A percentile compares a stretch with the other conserved stretches of the same genome.
These are phyloP conservation scores for Coemansia sp. DNA, from an alignment of 192 early-diverging fungal genomes.

Conservation along the genomic window DNA sequence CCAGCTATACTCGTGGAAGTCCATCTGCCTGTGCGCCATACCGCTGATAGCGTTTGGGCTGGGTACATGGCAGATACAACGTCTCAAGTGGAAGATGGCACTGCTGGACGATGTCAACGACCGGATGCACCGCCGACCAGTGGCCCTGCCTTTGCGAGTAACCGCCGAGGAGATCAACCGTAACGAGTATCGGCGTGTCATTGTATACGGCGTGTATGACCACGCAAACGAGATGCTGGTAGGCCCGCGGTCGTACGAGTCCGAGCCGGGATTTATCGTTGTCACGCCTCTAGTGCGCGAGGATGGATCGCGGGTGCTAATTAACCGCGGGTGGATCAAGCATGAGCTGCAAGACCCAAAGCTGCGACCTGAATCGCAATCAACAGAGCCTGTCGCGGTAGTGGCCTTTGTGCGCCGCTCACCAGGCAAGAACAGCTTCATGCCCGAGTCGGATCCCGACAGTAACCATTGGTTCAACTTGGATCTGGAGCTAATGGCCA, in stretches of 20 bases:
- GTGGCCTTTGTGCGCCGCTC: slow-evolving; percentile 66
- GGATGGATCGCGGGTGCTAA: slow-evolving; percentile 70
- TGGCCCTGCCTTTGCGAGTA: slow-evolving; percentile 67
- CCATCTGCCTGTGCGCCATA: slow-evolving; percentile 39
- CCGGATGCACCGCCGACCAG: slow-evolving; percentile 63
- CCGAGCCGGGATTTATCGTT: slow-evolving; percentile 68
- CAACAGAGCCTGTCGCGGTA: slow-evolving; percentile 57
- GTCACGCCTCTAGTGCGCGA: slow-evolving; percentile 74
- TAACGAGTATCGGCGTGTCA: slow-evolving; percentile 77
- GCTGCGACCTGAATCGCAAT: slow-evolving; percentile 56
- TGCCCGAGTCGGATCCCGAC: slow-evolving; percentile 60
- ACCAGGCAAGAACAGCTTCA: slow-evolving; percentile 58
- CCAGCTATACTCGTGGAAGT: slow-evolving; percentile 53
- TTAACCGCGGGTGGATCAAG: slow-evolving; percentile 89
- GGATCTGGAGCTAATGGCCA: slow-evolving; percentile 76
- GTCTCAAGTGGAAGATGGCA: slow-evolving; percentile 83
- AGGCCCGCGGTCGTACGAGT: slow-evolving; percentile 72
- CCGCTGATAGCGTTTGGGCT: slow-evolving; percentile 60
- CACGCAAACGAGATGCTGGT: slow-evolving; percentile 80
- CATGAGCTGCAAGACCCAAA: slow-evolving; percentile 61
- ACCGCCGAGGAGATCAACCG: slow-evolving; percentile 55
- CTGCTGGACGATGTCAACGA: slow-evolving; percentile 70
- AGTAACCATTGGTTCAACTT: slow-evolving; percentile 81
- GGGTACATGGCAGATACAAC: slow-evolving; percentile 85
- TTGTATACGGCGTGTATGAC: slow-evolving; percentile 64